Percentiles rank a stretch among this genome's conserved stretches.
These are phyloP conservation scores for Salvia splendens DNA, from an alignment of 257 asterid species.

Conservation along the genomic window DNA sequence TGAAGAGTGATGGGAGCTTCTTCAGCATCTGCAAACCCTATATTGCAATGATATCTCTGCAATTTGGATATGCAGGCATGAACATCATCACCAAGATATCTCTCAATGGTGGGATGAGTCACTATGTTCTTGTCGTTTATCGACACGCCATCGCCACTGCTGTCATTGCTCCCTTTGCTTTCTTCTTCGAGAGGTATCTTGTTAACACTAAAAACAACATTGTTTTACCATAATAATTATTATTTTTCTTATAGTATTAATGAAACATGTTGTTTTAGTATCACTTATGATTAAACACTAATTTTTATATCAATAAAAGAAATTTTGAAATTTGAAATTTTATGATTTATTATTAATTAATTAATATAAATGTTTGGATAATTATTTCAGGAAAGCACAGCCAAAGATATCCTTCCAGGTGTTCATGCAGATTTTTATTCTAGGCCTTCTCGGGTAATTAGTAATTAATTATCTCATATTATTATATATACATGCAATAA, in stretches of 20 bases:
- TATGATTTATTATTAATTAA: too few relatives aligned
- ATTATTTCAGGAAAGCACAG: conserved; percentile 50
- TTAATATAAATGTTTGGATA: too few relatives aligned
- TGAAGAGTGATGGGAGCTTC: conserved; percentile 26
- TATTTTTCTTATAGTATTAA: too few relatives aligned
- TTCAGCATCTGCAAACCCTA: conserved; percentile 50
- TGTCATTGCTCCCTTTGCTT: conserved; percentile 71
- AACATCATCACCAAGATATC: conserved; percentile 68
- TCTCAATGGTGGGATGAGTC: conserved; percentile 76
- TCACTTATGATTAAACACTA: too few relatives aligned
- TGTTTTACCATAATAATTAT: too few relatives aligned
- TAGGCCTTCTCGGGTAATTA: conserved; percentile 86
- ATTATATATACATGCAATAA: neutral
- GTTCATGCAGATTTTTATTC: conserved; percentile 82
- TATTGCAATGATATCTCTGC: conserved; percentile 56
- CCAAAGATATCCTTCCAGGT: conserved; percentile 82
- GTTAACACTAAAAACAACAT: too few relatives aligned
- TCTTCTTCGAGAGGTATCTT: conserved; percentile 51
- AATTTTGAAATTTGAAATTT: too few relatives aligned
- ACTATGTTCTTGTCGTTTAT: conserved; percentile 66
- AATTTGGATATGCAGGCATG: conserved; percentile 81
- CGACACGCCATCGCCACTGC: conserved; percentile 71
- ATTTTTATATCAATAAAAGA: too few relatives aligned
- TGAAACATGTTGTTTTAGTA: too few relatives aligned
- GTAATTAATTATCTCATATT: neutral